Conservation (phyloP, 2,329 filamentous ascomycete genomes). For the Metarhizium robertsii region DNA sequence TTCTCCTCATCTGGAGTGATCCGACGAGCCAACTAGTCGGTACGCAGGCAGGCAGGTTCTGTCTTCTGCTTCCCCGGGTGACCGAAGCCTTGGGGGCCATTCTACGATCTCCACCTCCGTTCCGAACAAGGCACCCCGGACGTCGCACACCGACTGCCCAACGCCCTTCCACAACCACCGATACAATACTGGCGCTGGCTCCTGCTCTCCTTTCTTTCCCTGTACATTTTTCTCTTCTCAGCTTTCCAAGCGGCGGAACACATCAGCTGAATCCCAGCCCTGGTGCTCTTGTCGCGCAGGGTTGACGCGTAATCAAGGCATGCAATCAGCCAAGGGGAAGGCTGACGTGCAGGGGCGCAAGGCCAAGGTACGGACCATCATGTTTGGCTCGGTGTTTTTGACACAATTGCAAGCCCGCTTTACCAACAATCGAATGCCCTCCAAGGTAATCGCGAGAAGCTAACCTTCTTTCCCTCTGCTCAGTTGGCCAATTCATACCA, state of each 20-base stretch:
- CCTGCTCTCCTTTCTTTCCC: neutral
- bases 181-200: neutral
- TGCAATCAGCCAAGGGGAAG: constrained; percentile 46
- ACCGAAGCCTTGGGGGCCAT: too few relatives aligned
- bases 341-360: constrained; percentile 51
- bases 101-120: too few relatives aligned
- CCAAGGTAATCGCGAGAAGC: neutral
- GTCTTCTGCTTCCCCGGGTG: too few relatives aligned
- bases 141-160: neutral
- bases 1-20: too few relatives aligned
- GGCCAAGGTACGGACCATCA: constrained; percentile 39
- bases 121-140: neutral
- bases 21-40: too few relatives aligned
- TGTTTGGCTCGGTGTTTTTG: neutral
- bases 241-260: neutral
- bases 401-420: neutral
- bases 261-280: neutral
- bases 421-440: neutral
- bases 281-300: constrained; percentile 3
- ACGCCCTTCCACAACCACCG: neutral
- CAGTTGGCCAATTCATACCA: constrained; percentile 96
- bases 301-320: constrained; percentile 26
- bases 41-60: too few relatives aligned
- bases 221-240: neutral
- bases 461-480: neutral